Base-by-base conservation (phyloP, 2,329 filamentous ascomycete genomes). In the Lasiodiplodia sp. region DNA sequence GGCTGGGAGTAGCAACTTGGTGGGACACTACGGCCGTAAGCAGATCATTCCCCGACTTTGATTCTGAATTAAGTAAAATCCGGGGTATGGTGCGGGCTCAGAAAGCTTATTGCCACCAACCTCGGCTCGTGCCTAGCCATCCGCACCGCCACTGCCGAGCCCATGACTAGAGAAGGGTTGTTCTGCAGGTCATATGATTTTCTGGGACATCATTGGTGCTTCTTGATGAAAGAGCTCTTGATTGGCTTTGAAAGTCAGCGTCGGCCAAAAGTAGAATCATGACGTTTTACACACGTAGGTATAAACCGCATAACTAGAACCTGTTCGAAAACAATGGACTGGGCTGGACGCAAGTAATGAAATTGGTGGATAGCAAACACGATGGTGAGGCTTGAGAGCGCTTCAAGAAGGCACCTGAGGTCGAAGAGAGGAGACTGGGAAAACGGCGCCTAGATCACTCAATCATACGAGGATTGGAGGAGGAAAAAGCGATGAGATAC, bases 71-170 rank as follows among this genome's bases (percentile, higher is more conserved):
- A 40, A 38, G 52, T 25, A 57, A 57, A 56, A 57, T 47, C 52
- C 40, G 64, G 52, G 64, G 64, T 56, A 58, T 67, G 53, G 64
- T 57, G 64, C 64, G 64, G 53, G 52, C 52, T 40, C 57, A 31
- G 7, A 47, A 66, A 66, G 64, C 64, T 66, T 66, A 56, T 66
- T 66, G 64, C 37, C 53, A 40, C 64, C 52, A 66, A 57, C 64
- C 64, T 66, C 64, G 64, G 64, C 44, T 56, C 37, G 37, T 21
- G 14, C 14, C 23, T 51, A 66, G 64, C 52, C 38, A 57, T 28
- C 64, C 64, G 64, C 64, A 66, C 64, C 63, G 64, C 64, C 64
- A 66, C 64, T 23, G 53, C 37, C 51, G 21, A 4, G 56, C 14
- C 47, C 53, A 34, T 40, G 23, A 12, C 37, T 38, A 14, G 21